A percentile compares a stretch with the other conserved stretches of the same genome.
phyloP scores from a whole-genome alignment of 2,329 filamentous ascomycete genomes.

The Elsinoe ampelina region DNA sequence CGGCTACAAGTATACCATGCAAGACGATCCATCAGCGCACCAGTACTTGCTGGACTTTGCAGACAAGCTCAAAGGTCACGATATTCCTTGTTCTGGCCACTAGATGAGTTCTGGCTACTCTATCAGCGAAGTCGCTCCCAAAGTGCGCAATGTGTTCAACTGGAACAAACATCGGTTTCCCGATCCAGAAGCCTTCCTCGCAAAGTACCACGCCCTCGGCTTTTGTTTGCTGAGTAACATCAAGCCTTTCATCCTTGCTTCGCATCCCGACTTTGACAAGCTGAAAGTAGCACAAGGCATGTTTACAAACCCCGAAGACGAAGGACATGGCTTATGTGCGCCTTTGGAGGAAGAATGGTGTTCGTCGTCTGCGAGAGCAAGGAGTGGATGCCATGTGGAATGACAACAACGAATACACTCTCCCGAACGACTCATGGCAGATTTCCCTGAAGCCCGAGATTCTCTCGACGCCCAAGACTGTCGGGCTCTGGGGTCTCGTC shows the following conservation, averaged over 20 bases:
- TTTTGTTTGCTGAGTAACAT: conserved; percentile 63
- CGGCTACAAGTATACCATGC: conserved; percentile 53
- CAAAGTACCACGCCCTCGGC: conserved; percentile 52
- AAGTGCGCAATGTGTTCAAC: conserved; percentile 61
- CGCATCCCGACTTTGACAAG: conserved; percentile 56
- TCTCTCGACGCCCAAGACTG: conserved; percentile 19
- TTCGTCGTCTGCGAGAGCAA: conserved; percentile 50
- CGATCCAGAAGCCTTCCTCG: conserved; percentile 54
- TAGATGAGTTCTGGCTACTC: conserved; percentile 68
- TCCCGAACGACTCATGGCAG: conserved; percentile 57
- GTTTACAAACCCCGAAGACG: conserved; percentile 50
- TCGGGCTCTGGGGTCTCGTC: conserved; percentile 61
- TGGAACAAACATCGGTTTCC: conserved; percentile 66
- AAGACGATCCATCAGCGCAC: conserved; percentile 46
- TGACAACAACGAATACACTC: conserved; percentile 67
- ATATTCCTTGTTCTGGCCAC: conserved; percentile 61
- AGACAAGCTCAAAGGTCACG: conserved; percentile 51
- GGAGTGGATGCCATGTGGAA: conserved; percentile 72
- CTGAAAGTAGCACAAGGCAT: conserved; percentile 51
- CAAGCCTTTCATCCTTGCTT: conserved; percentile 61
- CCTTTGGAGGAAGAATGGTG: conserved; percentile 64
- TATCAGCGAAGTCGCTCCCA: conserved; percentile 55
- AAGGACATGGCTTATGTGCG: conserved; percentile 46
- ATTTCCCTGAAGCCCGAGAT: conserved; percentile 42
- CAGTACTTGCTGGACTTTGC: conserved; percentile 54